Base-by-base conservation (phyloP, 805 yeast genomes). In the Wickerhamiella occidentalis region DNA sequence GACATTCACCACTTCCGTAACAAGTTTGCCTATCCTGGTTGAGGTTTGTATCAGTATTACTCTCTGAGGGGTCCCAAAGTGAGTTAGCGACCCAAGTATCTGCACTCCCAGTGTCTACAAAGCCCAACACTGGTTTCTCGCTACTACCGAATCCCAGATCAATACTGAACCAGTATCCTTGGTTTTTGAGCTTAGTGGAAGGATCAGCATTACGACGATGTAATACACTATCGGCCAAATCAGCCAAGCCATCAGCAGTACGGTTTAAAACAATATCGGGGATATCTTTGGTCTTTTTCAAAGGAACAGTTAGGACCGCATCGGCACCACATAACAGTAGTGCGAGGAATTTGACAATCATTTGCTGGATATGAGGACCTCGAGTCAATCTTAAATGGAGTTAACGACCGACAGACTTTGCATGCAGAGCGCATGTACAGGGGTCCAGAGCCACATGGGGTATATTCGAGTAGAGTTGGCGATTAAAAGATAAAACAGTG, bases 1-100 rank as follows among this genome's bases (percentile, higher is more conserved):
- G 80, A 54, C 61, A 68, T 5, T 77, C 64, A 18, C 59, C 58
- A 54, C 77, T 82, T 8, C 69, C 66, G 47, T 64, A 64, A 28
- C 43, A 49, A 29, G 60, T 62, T 40, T 17, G 47, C 43, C 62
- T 62, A 7, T 52, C 45, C 1, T 18, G 19, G 25, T 28, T 30
- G 4, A 51, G 41, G 9, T 44, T 44, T 7, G n/a, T 30, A 19
- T 18, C 15, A 6, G 47, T 12, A 11, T 36, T n/a, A 17, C 68
- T 63, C 29, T 57, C 49, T 36, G 57, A 53, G 15, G 59, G 50
- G 50, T 62, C 56, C 51, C 66, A 68, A 1, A 53, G 42, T 2
- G 19, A 9, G 5, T 12, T 5, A 2, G 36, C 17, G n/a, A 45
- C 19, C 48, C 48, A 45, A 3, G 23, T 11, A 17, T 45, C 48